Evolutionary conservation across 1,284 basidiomycete species (phyloP).

Genomic region (Rhodotorula sp.): DNA sequence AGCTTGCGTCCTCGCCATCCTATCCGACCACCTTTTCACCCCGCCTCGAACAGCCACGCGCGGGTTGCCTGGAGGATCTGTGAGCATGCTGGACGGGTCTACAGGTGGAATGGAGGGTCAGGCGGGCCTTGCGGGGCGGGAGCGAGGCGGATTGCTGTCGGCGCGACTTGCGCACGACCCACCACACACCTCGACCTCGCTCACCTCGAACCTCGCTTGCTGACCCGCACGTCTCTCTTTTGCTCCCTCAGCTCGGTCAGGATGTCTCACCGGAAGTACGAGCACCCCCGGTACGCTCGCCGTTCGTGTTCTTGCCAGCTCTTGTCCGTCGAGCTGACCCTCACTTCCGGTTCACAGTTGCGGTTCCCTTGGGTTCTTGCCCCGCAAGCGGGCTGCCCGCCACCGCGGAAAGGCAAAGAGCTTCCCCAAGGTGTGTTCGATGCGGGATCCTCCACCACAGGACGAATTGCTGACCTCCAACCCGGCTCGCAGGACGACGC

Average conservation of each 20-base stretch:
- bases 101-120: neutral
- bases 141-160: neutral
- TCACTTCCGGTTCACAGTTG: constrained; percentile 16
- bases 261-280: constrained; percentile 46
- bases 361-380: constrained; percentile 55
- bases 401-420: constrained; percentile 98
- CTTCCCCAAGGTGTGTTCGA: constrained; percentile 76
- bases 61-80: no score
- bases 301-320: neutral
- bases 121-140: neutral
- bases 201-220: neutral
- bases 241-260: constrained; percentile 3
- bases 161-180: neutral
- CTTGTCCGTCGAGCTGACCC: neutral
- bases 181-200: constrained; percentile 1
- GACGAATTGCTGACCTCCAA: neutral
- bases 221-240: constrained; percentile 14
- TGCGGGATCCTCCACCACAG: neutral
- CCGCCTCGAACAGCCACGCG: neutral
- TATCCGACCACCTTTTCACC: neutral
- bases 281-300: constrained; percentile 42
- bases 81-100: no score
- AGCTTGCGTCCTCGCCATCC: neutral
- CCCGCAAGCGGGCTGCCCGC: constrained; percentile 89
- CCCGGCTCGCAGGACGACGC: constrained; percentile 79